Evolutionary conservation across 345 rosid genomes (phyloP), one percentile per base, ranked within the genome.

Genomic region (Syzygium aromaticum): DNA sequence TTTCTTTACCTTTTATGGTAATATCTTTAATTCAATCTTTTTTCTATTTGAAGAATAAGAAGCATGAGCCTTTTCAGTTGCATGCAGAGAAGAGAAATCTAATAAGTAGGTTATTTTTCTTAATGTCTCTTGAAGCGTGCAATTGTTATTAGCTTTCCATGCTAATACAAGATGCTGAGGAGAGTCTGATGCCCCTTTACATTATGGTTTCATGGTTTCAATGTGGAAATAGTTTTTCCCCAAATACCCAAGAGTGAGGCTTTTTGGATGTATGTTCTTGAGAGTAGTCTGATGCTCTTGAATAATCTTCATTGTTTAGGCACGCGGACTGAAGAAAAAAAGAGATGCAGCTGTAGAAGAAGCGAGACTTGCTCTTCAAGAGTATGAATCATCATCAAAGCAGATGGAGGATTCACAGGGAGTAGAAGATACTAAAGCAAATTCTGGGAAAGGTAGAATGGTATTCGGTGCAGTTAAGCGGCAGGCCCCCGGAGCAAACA

Each of bases 1-100:
- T 94, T 85, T 92, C 98, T 86, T 92, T 98, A 89, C 99, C 99
- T 90, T 98, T 96, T 91, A 98, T 98, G 99, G 99, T 98, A 95
- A 86, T 56, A 67, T 43, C 83, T 86, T 7, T 6, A 7, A 40
- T 46, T 25, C 86, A 28, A n/a, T 80, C 54, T 38, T 59, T 43
- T 28, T 67, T 5, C 49, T 33, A 43, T 77, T 80, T 78, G 54
- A 77, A 23, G 38, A 30, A 33, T 33, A 33, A 33, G 46, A 17
- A 67, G 78, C 46, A 33, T 67, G 46, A 33, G 33, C 23, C 5
- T 17, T 67, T 30, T 33, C 46, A 67, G 46, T 21, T 38, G 82
- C 27, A 73, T 73, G 49, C 80, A 30, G 28, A 40, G 15, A 52
- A 27, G 27, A 38, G 46, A 86, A 86, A 25, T 40, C 4, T 57